A percentile compares a stretch with the other conserved stretches of the same genome.
Evolutionary conservation across 2,329 filamentous ascomycete species (phyloP).

Genomic region (Colletotrichum cordylinicola): DNA sequence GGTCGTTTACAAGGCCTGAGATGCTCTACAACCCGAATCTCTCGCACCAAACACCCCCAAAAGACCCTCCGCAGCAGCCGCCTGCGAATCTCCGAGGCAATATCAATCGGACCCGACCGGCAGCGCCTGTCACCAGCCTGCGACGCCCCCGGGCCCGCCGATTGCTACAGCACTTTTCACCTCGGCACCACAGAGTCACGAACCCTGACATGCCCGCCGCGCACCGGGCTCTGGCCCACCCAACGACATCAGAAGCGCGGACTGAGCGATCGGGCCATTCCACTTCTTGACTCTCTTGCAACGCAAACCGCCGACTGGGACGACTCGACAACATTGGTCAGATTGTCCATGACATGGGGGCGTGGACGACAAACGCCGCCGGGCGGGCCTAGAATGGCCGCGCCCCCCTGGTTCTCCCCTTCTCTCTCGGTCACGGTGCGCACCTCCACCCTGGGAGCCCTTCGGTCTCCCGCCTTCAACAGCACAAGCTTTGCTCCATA

Average conservation of each 20-base stretch:
- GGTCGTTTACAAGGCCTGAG: background rate
- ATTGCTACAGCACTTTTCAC: constrained; percentile 10
- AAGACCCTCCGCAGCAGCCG: background rate
- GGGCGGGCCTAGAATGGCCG: constrained; percentile 12
- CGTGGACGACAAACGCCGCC: constrained; percentile 12
- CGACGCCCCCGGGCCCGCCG: constrained; percentile 12
- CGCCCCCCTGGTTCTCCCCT: background rate
- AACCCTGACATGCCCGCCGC: constrained; percentile 11
- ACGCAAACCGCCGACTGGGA: background rate
- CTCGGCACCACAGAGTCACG: constrained; percentile 19
- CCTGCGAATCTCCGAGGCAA: background rate
- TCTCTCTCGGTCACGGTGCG: background rate
- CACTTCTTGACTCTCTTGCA: constrained; percentile 1
- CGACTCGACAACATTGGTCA: background rate
- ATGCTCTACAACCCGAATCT: background rate
- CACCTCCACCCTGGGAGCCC: background rate
- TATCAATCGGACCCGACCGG: constrained; percentile 14
- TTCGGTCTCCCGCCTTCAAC: background rate
- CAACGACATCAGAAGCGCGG: background rate
- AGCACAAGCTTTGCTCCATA: background rate
- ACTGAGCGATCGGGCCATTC: constrained; percentile 3
- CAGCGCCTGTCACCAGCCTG: background rate
- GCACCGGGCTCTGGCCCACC: constrained; percentile 16
- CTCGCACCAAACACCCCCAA: background rate
- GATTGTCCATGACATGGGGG: constrained; percentile 10